These are phyloP conservation scores for Phytomonas sp. DNA, from an alignment of 208 protist species.

Conservation along the genomic window DNA sequence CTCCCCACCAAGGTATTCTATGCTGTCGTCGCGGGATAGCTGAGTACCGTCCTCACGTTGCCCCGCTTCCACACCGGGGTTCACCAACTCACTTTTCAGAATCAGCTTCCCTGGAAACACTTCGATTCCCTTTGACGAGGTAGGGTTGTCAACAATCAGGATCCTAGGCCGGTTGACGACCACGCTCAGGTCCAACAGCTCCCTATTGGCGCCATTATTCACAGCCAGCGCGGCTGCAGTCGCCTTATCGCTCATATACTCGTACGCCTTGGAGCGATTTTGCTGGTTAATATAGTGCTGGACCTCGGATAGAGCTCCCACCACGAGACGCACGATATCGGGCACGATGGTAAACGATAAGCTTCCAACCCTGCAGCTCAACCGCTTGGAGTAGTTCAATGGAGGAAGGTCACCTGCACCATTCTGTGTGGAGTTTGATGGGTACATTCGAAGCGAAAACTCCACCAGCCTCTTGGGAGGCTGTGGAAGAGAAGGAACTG, in stretches of 20 bases:
- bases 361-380: conserved; percentile 38
- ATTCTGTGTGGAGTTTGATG: background rate
- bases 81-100: conserved; percentile 36
- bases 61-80: background rate
- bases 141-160: conserved; percentile 34
- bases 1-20: background rate
- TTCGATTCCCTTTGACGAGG: conserved; percentile 29
- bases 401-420: background rate
- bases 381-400: conserved; percentile 27
- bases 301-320: conserved; percentile 31
- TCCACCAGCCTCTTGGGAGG: conserved; percentile 10
- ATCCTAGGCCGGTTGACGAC: conserved; percentile 43
- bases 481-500: background rate
- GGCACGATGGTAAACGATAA: conserved; percentile 55
- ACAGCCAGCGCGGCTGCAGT: conserved; percentile 8
- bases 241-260: conserved; percentile 52
- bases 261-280: conserved; percentile 62
- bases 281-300: conserved; percentile 46
- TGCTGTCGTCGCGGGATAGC: conserved; percentile 6
- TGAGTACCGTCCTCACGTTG: conserved; percentile 5
- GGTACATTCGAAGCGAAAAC: conserved; percentile 13
- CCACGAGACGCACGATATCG: conserved; percentile 41
- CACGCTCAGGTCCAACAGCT: conserved; percentile 59
- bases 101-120: conserved; percentile 52
- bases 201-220: conserved; percentile 8